Conservation (phyloP, 2,329 filamentous ascomycete species). For the Calycina herbarum region DNA sequence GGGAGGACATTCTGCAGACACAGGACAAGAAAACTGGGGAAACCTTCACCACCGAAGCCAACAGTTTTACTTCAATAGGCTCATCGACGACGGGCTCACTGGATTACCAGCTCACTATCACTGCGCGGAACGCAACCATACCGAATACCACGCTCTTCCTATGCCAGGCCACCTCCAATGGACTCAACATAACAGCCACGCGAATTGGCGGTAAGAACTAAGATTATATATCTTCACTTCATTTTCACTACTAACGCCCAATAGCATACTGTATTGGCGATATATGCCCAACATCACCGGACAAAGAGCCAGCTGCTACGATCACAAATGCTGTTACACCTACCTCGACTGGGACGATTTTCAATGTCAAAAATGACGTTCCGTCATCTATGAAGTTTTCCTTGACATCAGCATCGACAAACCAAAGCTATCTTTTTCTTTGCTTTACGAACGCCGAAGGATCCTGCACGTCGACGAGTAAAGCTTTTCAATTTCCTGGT, state of each 20-base stretch:
- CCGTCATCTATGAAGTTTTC: no score
- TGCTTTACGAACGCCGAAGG: not conserved
- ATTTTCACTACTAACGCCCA: not conserved
- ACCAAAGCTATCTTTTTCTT: not conserved
- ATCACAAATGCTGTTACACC: no score
- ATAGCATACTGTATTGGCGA: not conserved
- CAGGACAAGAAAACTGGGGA: not conserved
- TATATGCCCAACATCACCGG: no score
- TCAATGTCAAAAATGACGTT: no score
- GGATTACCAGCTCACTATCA: not conserved
- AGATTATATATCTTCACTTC: not conserved
- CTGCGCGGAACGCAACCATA: not conserved
- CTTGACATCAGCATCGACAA: no score
- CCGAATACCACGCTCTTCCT: conserved; percentile 3
- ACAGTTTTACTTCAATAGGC: not conserved
- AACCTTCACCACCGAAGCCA: not conserved
- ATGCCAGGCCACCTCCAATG: not conserved
- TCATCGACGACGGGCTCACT: not conserved
- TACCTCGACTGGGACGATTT: no score
- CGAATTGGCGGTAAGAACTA: not conserved
- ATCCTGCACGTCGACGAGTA: not conserved
- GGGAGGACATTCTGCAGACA: not conserved
- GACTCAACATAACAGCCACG: not conserved
- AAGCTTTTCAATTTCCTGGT: not conserved
- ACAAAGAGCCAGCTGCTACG: no score